Evolutionary conservation across 257 asterid genomes (phyloP).

Genomic region (Salvia splendens): DNA sequence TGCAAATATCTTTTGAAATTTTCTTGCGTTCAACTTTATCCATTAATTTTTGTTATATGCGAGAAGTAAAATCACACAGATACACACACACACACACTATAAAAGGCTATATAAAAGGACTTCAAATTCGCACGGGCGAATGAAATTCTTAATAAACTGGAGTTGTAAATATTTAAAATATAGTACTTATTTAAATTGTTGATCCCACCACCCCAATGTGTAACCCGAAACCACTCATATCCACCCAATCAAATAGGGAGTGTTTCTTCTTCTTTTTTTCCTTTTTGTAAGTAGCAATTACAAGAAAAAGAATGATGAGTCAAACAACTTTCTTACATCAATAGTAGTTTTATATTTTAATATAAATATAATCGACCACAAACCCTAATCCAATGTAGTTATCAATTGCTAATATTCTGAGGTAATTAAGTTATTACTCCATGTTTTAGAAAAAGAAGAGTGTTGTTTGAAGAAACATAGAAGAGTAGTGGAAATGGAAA

Average conservation of each 20-base stretch:
- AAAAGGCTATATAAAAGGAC: too few relatives aligned
- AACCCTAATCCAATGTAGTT: too few relatives aligned
- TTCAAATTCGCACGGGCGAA: too few relatives aligned
- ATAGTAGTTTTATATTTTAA: neutral
- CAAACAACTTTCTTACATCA: neutral
- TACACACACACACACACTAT: too few relatives aligned
- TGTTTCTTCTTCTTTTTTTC: neutral
- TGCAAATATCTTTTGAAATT: too few relatives aligned
- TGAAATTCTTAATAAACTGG: too few relatives aligned
- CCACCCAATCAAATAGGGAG: conserved; percentile 17
- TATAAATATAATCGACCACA: neutral
- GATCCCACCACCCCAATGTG: conserved; percentile 28
- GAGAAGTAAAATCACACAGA: too few relatives aligned
- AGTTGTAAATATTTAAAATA: too few relatives aligned
- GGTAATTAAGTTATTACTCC: neutral
- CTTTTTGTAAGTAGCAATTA: neutral
- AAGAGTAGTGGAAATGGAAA: conserved; percentile 45
- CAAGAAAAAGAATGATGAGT: conserved; percentile 5
- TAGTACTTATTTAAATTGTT: neutral
- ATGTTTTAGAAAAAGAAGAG: neutral
- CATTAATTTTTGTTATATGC: too few relatives aligned
- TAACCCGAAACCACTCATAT: conserved; percentile 18
- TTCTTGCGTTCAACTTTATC: too few relatives aligned
- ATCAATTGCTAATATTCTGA: too few relatives aligned
- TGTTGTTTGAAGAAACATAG: neutral